Conservation (phyloP, 352 stramenopile genomes). For the Phytopythium boreale region DNA sequence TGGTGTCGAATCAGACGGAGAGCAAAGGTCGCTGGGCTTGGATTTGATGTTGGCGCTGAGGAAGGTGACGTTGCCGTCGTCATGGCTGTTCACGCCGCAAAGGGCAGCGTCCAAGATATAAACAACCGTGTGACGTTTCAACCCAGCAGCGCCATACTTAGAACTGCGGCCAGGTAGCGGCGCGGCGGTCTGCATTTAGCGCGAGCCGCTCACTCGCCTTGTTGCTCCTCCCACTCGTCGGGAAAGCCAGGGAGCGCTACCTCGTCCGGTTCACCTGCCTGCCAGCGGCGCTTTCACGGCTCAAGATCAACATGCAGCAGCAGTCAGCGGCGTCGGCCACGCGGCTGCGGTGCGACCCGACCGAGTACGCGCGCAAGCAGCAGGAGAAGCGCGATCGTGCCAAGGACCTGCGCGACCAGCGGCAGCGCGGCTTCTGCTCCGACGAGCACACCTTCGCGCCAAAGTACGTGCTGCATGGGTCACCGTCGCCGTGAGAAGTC, state of each 20-base stretch:
- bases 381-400: conserved; percentile 74
- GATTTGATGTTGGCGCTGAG: too few relatives aligned
- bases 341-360: conserved; percentile 71
- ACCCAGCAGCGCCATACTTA: background rate
- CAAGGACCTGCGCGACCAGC: conserved; percentile 70
- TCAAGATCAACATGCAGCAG: background rate
- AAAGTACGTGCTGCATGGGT: conserved; percentile 40
- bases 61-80: background rate
- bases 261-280: background rate
- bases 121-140: background rate
- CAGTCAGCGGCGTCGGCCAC: conserved; percentile 30
- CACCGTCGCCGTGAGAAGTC: background rate
- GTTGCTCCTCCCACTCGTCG: background rate
- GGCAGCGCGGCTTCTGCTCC: conserved; percentile 59
- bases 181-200: background rate
- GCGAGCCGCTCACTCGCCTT: background rate
- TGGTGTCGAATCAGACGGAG: too few relatives aligned
- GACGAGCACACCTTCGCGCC: conserved; percentile 77
- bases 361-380: conserved; percentile 78
- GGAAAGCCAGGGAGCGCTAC: background rate
- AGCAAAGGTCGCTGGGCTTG: too few relatives aligned
- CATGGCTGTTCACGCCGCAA: background rate
- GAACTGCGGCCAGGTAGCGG: background rate
- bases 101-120: background rate
- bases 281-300: background rate